phyloP scores from a whole-genome alignment of 768 basidiomycete genomes.

The Kwoniella sp. region DNA sequence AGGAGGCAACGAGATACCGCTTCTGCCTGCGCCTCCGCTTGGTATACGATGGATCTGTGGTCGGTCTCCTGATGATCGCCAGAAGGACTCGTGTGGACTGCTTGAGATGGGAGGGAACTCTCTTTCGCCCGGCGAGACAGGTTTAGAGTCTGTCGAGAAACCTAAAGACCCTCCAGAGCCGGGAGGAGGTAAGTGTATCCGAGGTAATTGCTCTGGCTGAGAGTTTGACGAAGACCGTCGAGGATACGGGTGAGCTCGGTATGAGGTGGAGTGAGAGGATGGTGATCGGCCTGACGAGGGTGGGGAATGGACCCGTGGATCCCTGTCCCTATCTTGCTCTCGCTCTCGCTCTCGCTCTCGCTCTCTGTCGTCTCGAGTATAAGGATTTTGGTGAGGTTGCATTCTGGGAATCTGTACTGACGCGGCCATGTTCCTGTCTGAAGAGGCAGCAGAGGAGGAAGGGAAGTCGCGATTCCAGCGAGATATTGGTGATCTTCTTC shows the following conservation, averaged over 20 bases:
- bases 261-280: constrained; percentile 14
- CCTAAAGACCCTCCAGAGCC: constrained; percentile 3
- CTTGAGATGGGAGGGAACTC: constrained; percentile 17
- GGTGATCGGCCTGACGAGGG: constrained; percentile 17
- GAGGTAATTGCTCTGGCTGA: constrained; percentile 12
- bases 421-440: constrained; percentile 19
- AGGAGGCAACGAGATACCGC: constrained; percentile 14
- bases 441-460: not conserved
- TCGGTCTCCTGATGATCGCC: constrained; percentile 7
- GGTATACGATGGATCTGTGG: constrained; percentile 16
- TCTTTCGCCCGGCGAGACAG: constrained; percentile 16
- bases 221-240: constrained; percentile 8
- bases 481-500: not conserved
- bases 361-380: not conserved
- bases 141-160: constrained; percentile 1
- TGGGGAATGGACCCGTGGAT: constrained; percentile 6
- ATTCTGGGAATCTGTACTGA: constrained; percentile 23
- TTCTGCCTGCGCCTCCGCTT: constrained; percentile 1
- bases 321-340: constrained; percentile 9
- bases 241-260: constrained; percentile 23
- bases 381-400: constrained; percentile 11
- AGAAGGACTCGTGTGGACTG: constrained; percentile 8
- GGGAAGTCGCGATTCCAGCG: not conserved
- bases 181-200: constrained; percentile 18
- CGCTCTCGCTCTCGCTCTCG: constrained; percentile 1